Evolutionary conservation across 768 basidiomycete species (phyloP).

Genomic region (Boletus patriciae): DNA sequence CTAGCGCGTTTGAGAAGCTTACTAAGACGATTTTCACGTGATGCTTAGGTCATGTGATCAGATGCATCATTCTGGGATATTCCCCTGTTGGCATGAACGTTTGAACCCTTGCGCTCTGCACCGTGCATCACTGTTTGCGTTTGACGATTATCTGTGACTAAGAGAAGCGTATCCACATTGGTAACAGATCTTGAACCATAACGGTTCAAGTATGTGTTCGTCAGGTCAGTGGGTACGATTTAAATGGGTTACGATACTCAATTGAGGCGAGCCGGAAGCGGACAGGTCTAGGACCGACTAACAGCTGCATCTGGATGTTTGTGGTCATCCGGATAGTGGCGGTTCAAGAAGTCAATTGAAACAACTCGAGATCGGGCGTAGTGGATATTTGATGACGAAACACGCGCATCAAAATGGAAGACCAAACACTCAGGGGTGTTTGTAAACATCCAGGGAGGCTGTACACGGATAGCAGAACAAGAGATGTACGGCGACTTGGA

Average conservation of each 20-base stretch:
- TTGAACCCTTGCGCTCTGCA: slow-evolving; percentile 1
- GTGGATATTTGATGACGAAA: slow-evolving; percentile 32
- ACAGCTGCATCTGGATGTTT: slow-evolving; percentile 14
- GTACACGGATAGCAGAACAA: slow-evolving; percentile 10
- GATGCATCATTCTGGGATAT: background rate
- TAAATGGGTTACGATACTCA: slow-evolving; percentile 3
- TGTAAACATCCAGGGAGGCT: slow-evolving; percentile 17
- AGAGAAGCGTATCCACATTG: background rate
- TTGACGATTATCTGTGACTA: slow-evolving; percentile 13
- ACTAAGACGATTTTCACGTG: slow-evolving; percentile 5
- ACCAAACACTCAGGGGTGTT: slow-evolving; percentile 28
- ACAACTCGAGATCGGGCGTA: slow-evolving; percentile 29
- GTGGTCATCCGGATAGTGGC: slow-evolving; percentile 11
- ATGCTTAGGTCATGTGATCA: background rate
- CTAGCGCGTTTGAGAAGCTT: background rate
- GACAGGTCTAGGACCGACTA: slow-evolving; percentile 1
- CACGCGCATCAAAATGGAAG: slow-evolving; percentile 42
- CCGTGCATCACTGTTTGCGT: slow-evolving; percentile 12
- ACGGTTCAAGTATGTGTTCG: slow-evolving; percentile 2
- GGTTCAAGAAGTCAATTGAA: slow-evolving; percentile 14
- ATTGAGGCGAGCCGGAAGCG: slow-evolving; percentile 11
- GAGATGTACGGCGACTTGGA: slow-evolving; percentile 20
- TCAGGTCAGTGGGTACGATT: slow-evolving; percentile 12
- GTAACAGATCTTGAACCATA: slow-evolving; percentile 3
- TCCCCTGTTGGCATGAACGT: slow-evolving; percentile 14